Evolutionary conservation across 352 stramenopile species (phyloP), one percentile per base, ranked within the genome.

Genomic region (Pythium aphanidermatum): DNA sequence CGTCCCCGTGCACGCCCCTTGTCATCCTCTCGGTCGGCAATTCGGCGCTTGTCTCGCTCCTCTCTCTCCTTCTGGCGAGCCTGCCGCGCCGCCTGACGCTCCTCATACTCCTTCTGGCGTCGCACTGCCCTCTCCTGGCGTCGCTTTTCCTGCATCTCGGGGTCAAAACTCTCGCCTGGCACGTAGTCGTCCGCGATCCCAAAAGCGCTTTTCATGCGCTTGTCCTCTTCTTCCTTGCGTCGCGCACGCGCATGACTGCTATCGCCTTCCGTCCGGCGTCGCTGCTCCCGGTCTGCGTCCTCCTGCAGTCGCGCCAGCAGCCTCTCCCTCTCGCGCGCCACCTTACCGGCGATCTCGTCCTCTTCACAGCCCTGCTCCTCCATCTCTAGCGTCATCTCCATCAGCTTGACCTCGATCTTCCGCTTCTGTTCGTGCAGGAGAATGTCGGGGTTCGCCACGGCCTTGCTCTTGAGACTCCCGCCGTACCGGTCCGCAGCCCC

Each of bases 381-480:
- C 68, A 95, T 78, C 49, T 83, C 63, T 29, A 92, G 56, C 37
- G 74, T 67, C 51, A 94, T 61, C 48, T 94, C 78, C 55, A 90
- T 55, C 7, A 94, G 60, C 63, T 83, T 60, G 25, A 93, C 67
- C 57, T 95, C 84, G 29, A 94, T 65, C 54, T 70, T 51, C 25
- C 84, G 78, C 64, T 89, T 90, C 50, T 72, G 57, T 26, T 92
- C 79, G 54, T 95, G 84, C 44, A 80, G 59, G 28, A 89, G 39
- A 26, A 95, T 86, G 26, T 92, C 71, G n/a, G 78, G 59, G 52
- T 93, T 92, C 10, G 72, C 63, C 3, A 67, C 46, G 4, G 39
- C 40, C 21, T 60, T 45, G 46, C n/a, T n/a, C n/a, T n/a, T n/a
- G n/a, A n/a, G n/a, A n/a, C n/a, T n/a, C n/a, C n/a, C n/a, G n/a